Conservation (phyloP, 2,329 filamentous ascomycete genomes). For the Tolypocladium guangdongense region DNA sequence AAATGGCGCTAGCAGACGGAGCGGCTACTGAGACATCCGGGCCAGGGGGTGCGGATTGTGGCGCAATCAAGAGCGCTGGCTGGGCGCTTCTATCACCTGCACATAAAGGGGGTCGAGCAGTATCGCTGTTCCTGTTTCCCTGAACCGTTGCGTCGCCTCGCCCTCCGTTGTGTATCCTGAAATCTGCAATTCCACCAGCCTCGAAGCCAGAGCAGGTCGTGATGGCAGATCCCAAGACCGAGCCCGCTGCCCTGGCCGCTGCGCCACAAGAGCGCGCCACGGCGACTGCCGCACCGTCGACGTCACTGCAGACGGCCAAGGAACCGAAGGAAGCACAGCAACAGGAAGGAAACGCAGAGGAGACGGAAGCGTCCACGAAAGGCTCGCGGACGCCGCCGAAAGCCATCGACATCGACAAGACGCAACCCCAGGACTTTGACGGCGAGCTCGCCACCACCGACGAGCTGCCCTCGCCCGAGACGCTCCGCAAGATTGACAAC, state of each 20-base stretch:
- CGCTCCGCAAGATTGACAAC: slow-evolving; percentile 39
- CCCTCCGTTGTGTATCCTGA: background rate
- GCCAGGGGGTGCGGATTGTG: too few relatives aligned
- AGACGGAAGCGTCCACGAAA: background rate
- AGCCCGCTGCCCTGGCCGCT: background rate
- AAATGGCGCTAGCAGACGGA: background rate
- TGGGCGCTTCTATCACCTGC: too few relatives aligned
- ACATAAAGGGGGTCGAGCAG: too few relatives aligned
- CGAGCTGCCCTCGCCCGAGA: slow-evolving; percentile 37
- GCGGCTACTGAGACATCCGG: background rate
- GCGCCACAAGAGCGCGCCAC: background rate
- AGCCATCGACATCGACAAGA: slow-evolving; percentile 24
- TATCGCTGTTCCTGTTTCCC: too few relatives aligned
- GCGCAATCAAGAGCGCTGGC: too few relatives aligned
- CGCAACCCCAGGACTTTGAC: slow-evolving; percentile 40
- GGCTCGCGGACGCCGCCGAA: slow-evolving; percentile 9
- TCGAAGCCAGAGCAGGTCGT: background rate
- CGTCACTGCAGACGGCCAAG: background rate
- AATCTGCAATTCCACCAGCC: background rate
- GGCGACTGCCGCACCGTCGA: background rate
- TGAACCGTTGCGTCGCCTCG: background rate
- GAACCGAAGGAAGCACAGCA: background rate
- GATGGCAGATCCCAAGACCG: background rate
- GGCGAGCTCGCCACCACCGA: slow-evolving; percentile 46
- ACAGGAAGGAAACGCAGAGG: background rate